phyloP scores from a whole-genome alignment of 2,329 filamentous ascomycete genomes.

The Diaporthe capsici region DNA sequence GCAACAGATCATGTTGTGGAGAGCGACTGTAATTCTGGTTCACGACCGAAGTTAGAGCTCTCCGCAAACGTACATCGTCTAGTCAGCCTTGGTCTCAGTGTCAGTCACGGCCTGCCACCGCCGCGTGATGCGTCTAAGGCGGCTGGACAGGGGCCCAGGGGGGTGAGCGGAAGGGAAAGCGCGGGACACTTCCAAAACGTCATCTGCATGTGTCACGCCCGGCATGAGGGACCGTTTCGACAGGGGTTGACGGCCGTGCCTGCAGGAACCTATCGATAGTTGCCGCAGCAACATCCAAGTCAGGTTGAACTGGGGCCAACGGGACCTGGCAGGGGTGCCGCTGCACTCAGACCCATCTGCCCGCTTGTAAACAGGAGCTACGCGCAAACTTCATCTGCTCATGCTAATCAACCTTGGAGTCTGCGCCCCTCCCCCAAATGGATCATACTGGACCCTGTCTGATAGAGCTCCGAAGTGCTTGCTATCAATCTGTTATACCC shows the following conservation, averaged over 20 bases:
- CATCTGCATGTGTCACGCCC: constrained; percentile 40
- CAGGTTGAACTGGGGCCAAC: neutral
- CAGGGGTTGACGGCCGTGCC: neutral
- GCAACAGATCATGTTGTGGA: constrained; percentile 16
- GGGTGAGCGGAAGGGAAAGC: constrained; percentile 16
- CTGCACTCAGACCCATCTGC: constrained; percentile 30
- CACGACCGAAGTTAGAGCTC: neutral
- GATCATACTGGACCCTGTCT: constrained; percentile 22
- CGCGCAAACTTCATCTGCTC: constrained; percentile 29
- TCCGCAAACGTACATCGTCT: neutral
- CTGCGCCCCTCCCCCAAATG: neutral
- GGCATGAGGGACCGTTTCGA: constrained; percentile 16
- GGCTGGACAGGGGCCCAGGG: constrained; percentile 1
- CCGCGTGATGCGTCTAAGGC: constrained; percentile 39
- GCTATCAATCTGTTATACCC: constrained; percentile 21
- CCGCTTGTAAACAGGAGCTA: constrained; percentile 33
- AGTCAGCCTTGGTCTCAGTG: constrained; percentile 14
- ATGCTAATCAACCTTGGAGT: constrained; percentile 12
- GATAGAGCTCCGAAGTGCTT: constrained; percentile 25
- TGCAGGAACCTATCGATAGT: constrained; percentile 36
- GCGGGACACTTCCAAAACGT: constrained; percentile 35
- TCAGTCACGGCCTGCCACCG: constrained; percentile 34
- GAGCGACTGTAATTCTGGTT: neutral
- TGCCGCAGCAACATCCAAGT: constrained; percentile 22
- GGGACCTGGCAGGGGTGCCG: constrained; percentile 1